phyloP scores from a whole-genome alignment of 306 rosid species.

The Castanea sativa region DNA sequence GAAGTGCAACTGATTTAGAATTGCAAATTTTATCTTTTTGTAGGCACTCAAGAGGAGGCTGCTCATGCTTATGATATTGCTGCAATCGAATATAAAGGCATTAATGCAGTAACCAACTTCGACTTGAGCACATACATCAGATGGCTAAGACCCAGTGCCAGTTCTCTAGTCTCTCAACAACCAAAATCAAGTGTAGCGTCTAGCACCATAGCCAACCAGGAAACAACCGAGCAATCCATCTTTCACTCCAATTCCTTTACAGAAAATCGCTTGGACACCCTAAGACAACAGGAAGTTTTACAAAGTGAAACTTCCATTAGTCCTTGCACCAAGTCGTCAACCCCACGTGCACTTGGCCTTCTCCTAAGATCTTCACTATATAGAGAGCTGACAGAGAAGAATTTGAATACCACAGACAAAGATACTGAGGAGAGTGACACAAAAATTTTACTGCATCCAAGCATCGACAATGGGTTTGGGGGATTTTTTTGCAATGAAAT shows the following conservation, averaged over 20 bases:
- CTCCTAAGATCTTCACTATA: conserved; percentile 71
- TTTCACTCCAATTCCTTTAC: conserved; percentile 31
- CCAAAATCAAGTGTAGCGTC: conserved; percentile 25
- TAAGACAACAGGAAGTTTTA: conserved; percentile 26
- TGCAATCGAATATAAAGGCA: conserved; percentile 48
- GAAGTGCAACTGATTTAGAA: background rate
- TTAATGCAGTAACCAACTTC: conserved; percentile 46
- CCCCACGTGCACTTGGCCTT: conserved; percentile 76
- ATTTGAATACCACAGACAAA: conserved; percentile 29
- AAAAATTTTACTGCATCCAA: conserved; percentile 22
- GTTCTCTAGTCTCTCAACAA: conserved; percentile 32
- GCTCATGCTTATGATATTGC: conserved; percentile 53
- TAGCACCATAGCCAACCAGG: conserved; percentile 18
- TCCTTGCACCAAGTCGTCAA: conserved; percentile 43
- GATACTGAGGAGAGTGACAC: conserved; percentile 35
- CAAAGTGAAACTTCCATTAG: conserved; percentile 28
- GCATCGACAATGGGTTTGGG: conserved; percentile 23
- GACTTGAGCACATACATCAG: conserved; percentile 47
- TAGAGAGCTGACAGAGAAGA: conserved; percentile 64
- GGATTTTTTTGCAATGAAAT: conserved; percentile 28
- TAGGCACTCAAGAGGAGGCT: conserved; percentile 55
- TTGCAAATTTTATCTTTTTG: background rate
- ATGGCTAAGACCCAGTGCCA: conserved; percentile 43
- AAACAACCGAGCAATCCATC: conserved; percentile 21
- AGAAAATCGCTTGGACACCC: conserved; percentile 24